Base-by-base conservation (phyloP, 1,139 yeast species). In the Debaryomyces robertsiae region DNA sequence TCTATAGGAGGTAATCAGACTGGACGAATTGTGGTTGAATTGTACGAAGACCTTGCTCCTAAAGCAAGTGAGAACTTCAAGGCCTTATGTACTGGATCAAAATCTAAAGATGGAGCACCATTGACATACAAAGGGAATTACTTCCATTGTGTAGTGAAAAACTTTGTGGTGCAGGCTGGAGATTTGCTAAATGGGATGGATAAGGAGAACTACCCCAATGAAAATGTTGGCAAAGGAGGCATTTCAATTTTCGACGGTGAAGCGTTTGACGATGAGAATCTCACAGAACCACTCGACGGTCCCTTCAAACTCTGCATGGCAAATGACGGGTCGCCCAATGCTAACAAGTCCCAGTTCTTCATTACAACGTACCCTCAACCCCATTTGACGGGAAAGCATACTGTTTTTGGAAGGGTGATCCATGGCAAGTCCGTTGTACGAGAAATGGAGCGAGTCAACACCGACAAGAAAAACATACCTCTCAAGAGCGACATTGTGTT, bases 81-180 rank as follows among this genome's bases (percentile, higher is more conserved):
- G 3, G 58, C 60, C 17, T 55, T 82, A 14, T 75, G 82, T 48
- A 52, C 55, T 30, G 69, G 73, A 6, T 50, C 63, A 22, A 46
- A 62, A n/a, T 60, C 61, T 16, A 59, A 57, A 18, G 49, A 41
- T 2, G 46, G 53, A 9, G 46, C 57, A 9, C 32, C 17, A 15
- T 24, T 29, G 22, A 36, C 41, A 18, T 80, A 72, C 49, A 65
- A 72, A 45, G 61, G 69, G 23, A 77, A 75, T 32, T 64, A 61
- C 19, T 81, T 89, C 59, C 89, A 85, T 52, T 68, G 93, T 41
- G 80, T 86, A 1, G 73, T 88, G 32, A 85, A 82, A 48, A 89
- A 84, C 57, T 89, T 86, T 54, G 77, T 87, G 62, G 65, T 88
- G n/a, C 95, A 87, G 56, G 85, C 84, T 3, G 96, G 95, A 28